Evolutionary conservation across 192 early-diverging fungal species (phyloP), one percentile per base, ranked within the genome.

Genomic region (Linderina pennispora): DNA sequence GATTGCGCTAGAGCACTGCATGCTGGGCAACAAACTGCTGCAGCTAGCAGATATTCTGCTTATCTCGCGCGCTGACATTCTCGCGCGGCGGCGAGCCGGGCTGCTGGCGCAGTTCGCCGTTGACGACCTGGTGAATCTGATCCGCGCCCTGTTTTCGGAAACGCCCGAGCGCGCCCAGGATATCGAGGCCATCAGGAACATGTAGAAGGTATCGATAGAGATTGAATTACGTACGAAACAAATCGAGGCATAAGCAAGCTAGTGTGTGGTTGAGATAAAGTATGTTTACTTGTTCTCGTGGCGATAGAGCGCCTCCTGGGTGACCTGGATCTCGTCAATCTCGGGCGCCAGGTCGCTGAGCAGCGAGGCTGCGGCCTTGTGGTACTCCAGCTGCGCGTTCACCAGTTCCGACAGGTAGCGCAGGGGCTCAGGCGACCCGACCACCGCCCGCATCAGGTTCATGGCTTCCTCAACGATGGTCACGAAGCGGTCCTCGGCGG

Each of bases 381-480:
- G 88, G 78, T 84, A 96, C 8, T 69, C 64, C 16, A 91, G 70
- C 78, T 97, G 92, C 8, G 88, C 86, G 23, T 79, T 75, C 8
- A 97, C 88, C 50, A 99, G 76, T 46, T 90, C 87, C 8, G 89
- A 79, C 62, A 97, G 63, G 49, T 86, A 81, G 46, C 84, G 78
- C 24, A 97, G 76, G 20, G 83, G 83, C 44, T 93, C 91, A 15
- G 91, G 86, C 53, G 76, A 72, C 55, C 91, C 92, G 20, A 97
- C 80, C 7, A 93, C 90, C 18, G 83, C 68, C 58, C 88, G 88
- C 96, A 99, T 99, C 48, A 92, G 79, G 8, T 75, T 85, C 65
- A 92, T 99, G 15, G 91, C 90, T 55, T 97, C 92, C 58, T 97
- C 94, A 21, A 99, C 86, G 5, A 89, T 86, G 11, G 85, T 87